These are phyloP conservation scores for Sutorius eximius DNA, from an alignment of 1,284 basidiomycete genomes.

Conservation along the genomic window DNA sequence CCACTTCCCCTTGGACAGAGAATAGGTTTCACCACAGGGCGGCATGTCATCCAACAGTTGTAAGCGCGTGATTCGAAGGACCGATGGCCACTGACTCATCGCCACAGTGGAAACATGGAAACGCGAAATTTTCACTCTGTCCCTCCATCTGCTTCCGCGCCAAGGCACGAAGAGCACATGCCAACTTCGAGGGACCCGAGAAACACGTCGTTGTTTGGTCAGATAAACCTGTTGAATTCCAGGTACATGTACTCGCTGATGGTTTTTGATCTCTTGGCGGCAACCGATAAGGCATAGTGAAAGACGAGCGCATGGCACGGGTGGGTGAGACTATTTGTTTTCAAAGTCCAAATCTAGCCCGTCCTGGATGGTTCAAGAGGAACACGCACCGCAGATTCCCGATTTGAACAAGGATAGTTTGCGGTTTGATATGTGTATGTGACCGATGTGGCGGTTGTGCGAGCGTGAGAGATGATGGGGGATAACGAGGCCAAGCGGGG, in stretches of 20 bases:
- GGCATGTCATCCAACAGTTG: neutral
- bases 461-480: slow-evolving; percentile 12
- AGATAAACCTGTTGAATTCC: neutral
- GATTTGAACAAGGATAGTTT: neutral
- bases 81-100: neutral
- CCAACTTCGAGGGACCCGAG: neutral
- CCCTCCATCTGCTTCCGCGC: neutral
- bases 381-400: neutral
- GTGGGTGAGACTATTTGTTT: neutral
- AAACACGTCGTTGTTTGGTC: neutral
- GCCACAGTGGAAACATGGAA: neutral
- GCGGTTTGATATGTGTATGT: neutral
- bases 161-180: neutral
- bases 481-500: neutral
- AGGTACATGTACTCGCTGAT: neutral
- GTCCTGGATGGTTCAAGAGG: neutral
- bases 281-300: neutral
- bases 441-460: slow-evolving; percentile 6
- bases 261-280: neutral
- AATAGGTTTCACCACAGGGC: neutral
- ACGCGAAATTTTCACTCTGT: neutral
- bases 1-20: neutral
- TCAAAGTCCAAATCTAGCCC: neutral
- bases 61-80: neutral
- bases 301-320: neutral